Base-by-base conservation (phyloP, 352 stramenopile genomes). In the Phytophthora megakarya region DNA sequence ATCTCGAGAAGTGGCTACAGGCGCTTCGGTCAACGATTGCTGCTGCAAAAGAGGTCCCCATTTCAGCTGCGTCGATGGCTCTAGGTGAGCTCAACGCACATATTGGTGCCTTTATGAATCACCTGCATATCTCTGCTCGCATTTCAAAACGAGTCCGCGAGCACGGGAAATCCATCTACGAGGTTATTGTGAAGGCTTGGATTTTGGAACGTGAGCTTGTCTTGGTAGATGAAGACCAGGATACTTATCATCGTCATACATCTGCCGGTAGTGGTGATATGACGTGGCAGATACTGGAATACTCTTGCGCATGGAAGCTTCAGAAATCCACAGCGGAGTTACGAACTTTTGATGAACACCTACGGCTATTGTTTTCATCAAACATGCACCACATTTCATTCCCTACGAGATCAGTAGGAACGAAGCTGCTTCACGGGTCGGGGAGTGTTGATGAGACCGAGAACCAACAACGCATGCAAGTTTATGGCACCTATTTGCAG, bases 241-340 rank as follows among this genome's bases (percentile, higher is more conserved):
- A 58, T 1, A 28, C 15, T n/a, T 44, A 44, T 19, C 37, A 7
- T 50, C 26, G 35, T 11, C 38, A 30, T 11, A 54, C 19, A 21
- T 58, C 38, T 39, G 21, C 50, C 1, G 45, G 50, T 43, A n/a
- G 45, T 47, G 39, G 39, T n/a, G 48, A 62, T 15, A 50, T 70
- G 43, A 70, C 66, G 2, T 90, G 83, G 83, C 70, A 90, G 45
- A 61, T 90, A 47, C 61, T 87, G 58, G 79, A 92, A 60, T 90
- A 92, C 67, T 70, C 83, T 11, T 86, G 73, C 12, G 49, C 68
- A 15, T 90, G 83, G 83, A 65, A 53, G 25, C 18, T 88, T 23
- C 16, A n/a, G 5, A 87, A 86, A 53, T 80, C 73, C 0, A 75
- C 68, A 18, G 64, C 72, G 1, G 70, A 89, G 47, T 56, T 90